Conservation (phyloP, 2,329 filamentous ascomycete genomes). For the Xylaria sp. region DNA sequence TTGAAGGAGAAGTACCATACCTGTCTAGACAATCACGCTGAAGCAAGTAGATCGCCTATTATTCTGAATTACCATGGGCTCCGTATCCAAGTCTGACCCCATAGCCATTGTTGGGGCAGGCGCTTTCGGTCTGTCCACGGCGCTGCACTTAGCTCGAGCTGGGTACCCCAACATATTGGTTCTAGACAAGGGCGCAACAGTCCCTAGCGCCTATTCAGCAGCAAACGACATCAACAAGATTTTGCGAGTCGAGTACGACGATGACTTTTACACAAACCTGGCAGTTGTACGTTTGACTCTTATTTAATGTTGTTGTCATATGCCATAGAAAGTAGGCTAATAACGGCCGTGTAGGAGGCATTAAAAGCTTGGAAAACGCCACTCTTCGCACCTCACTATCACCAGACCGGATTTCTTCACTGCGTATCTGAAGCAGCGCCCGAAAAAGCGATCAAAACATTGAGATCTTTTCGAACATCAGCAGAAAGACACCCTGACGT, state of each 20-base stretch:
- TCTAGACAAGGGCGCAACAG: conserved; percentile 49
- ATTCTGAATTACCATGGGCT: conserved; percentile 7
- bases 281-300: conserved; percentile 51
- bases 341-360: conserved; percentile 53
- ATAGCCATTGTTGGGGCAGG: conserved; percentile 53
- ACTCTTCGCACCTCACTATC: conserved; percentile 64
- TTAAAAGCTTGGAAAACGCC: conserved; percentile 63
- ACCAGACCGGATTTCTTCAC: conserved; percentile 60
- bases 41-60: neutral
- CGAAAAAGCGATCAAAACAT: conserved; percentile 58
- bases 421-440: conserved; percentile 61
- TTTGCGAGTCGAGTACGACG: conserved; percentile 68
- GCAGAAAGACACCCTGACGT: conserved; percentile 55
- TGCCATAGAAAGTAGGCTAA: neutral
- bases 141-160: conserved; percentile 54
- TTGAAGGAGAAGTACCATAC: neutral
- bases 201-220: conserved; percentile 61
- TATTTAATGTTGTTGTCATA: neutral
- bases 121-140: conserved; percentile 53
- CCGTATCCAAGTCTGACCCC: conserved; percentile 36
- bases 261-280: conserved; percentile 65
- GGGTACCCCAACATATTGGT: conserved; percentile 57
- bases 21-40: neutral
- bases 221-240: conserved; percentile 72
- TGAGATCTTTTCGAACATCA: conserved; percentile 56